Base-by-base conservation (phyloP, 116 monocot species). In the Iris pallida region DNA sequence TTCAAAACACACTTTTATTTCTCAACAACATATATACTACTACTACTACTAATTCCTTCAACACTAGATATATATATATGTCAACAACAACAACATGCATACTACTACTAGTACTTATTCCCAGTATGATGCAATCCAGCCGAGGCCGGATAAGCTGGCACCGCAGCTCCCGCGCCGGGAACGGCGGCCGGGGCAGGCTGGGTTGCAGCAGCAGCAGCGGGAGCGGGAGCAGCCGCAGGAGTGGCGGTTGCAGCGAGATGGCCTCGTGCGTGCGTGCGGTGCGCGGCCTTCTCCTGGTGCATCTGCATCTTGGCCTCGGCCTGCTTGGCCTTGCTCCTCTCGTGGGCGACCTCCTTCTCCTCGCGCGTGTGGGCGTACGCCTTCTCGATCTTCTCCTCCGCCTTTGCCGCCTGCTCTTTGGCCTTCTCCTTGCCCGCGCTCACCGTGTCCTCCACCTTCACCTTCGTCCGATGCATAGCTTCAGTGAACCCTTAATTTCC, bases 401-500 rank as follows among this genome's bases (percentile, higher is more conserved):
- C 70, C 71, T 68, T 80, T 5, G 55, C 74, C 46, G 61, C 53
- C 30, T 62, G 42, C 12, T 55, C 63, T 65, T 74, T 70, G 46
- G 57, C 41, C 67, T 80, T 71, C 71, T 75, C 68, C 80, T 80
- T 85, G 1, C 68, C 85, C 9, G 20, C 6, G 73, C 73, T 76
- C 17, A 56, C 70, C 66, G 74, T 59, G 80, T 84, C 80, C 73
- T 69, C 66, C 77, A 71, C 61, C 71, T 74, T 85, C 77, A 77
- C 79, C 51, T 73, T 78, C 0, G 64, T 68, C 4, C 61, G 53
- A 63, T 80, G 71, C 85, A 85, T 79, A 15, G 47, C n/a, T 61
- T 43, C 2, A 11, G 16, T 57, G 7, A n/a, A 7, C 14, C 55
- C 0, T 56, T 6, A 0, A 11, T 42, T 13, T 62, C 4, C 41